These are phyloP conservation scores for Ilex paraguariensis DNA, from an alignment of 305 asterid genomes.

Conservation along the genomic window DNA sequence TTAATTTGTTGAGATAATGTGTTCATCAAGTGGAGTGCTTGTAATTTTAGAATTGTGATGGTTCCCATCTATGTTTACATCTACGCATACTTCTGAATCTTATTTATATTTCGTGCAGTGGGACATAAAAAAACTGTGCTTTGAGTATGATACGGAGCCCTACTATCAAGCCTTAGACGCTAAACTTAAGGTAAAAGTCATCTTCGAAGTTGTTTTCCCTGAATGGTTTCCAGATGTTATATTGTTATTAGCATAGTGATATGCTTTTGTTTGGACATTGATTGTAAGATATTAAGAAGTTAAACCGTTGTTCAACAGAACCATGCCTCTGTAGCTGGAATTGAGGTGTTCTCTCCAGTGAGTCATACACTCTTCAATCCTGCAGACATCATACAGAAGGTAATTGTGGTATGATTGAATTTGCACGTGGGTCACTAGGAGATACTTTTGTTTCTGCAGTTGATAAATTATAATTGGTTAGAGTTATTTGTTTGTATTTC, in stretches of 20 bases:
- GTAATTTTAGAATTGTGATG: no score
- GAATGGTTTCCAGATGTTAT: no score
- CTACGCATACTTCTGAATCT: background rate
- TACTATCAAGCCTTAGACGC: constrained; percentile 70
- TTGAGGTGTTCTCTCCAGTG: constrained; percentile 81
- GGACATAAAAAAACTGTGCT: constrained; percentile 78
- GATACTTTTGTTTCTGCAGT: no score
- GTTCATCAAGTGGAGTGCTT: no score
- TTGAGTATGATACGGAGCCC: constrained; percentile 88
- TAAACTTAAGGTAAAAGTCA: constrained; percentile 47
- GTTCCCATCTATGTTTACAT: background rate
- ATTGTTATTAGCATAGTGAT: no score
- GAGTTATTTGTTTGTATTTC: no score
- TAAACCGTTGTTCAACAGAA: constrained; percentile 36
- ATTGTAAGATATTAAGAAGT: constrained; percentile 8
- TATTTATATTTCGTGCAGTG: constrained; percentile 42
- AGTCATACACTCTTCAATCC: constrained; percentile 91
- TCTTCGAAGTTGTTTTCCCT: background rate
- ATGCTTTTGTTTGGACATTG: background rate
- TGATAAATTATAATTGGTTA: no score
- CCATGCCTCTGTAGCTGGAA: constrained; percentile 47
- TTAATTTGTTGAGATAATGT: no score
- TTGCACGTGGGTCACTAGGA: no score
- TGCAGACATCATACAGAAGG: constrained; percentile 77
- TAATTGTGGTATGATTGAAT: constrained; percentile 4